These are phyloP conservation scores for Saururus chinensis DNA, from an alignment of 164 flowering plant genomes.

Conservation along the genomic window DNA sequence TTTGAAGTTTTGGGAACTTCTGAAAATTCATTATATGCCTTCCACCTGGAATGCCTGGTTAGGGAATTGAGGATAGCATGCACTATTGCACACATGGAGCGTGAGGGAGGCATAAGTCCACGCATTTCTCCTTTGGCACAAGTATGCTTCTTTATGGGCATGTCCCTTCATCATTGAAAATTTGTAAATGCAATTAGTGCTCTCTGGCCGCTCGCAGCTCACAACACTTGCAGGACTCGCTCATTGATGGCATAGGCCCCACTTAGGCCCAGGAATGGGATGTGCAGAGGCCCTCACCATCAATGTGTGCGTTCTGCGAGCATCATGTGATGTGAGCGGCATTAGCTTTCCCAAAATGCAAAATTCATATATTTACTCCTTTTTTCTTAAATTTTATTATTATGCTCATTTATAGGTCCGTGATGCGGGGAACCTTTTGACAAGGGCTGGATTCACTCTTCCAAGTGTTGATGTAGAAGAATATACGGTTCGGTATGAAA, in stretches of 20 bases:
- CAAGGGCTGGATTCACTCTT: conserved; percentile 85
- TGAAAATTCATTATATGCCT: conserved; percentile 3
- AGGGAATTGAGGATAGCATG: conserved; percentile 93
- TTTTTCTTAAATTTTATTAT: no score
- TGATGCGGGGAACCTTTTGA: conserved; percentile 97
- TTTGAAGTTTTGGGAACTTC: neutral
- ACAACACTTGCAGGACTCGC: neutral
- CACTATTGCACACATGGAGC: conserved; percentile 93
- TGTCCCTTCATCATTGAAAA: neutral
- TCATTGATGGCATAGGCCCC: no score
- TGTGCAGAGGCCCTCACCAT: no score
- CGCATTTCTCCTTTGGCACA: conserved; percentile 92
- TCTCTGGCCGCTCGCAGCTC: no score
- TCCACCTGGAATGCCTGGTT: conserved; percentile 4
- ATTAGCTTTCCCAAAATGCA: no score
- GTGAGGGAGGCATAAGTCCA: conserved; percentile 98
- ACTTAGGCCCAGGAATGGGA: no score
- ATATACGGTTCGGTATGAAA: conserved; percentile 70
- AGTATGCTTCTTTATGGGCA: conserved; percentile 20
- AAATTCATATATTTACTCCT: no score
- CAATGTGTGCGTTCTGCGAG: no score
- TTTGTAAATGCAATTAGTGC: neutral
- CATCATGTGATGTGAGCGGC: no score
- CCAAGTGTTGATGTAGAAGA: conserved; percentile 98
- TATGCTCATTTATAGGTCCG: conserved; percentile 41